These are phyloP conservation scores for Colletotrichum somersetense DNA, from an alignment of 2,329 filamentous ascomycete species.

Conservation along the genomic window DNA sequence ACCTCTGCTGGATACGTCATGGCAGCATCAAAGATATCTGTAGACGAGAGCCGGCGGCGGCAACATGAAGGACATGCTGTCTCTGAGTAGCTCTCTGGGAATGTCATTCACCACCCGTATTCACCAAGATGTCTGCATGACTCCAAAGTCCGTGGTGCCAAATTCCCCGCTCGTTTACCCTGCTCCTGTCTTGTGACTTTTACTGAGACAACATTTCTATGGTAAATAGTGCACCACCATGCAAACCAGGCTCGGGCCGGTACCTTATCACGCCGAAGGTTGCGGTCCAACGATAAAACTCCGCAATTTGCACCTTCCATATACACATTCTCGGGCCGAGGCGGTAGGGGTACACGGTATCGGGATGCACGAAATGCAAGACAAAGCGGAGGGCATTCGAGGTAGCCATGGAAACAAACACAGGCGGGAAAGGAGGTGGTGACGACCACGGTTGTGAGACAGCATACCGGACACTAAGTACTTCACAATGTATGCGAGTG, in stretches of 20 bases:
- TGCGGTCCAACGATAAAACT: background rate
- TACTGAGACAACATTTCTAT: background rate
- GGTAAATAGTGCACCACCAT: too few species aligned
- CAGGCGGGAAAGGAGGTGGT: background rate
- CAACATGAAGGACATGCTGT: background rate
- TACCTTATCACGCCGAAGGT: background rate
- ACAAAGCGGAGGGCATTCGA: background rate
- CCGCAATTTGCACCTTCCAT: background rate
- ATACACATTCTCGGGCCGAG: too few species aligned
- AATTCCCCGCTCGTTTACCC: background rate
- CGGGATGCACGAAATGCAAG: conserved; percentile 3
- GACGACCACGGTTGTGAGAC: background rate
- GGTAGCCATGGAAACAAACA: background rate
- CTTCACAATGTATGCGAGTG: too few species aligned
- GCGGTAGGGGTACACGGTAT: too few species aligned
- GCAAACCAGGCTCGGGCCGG: background rate
- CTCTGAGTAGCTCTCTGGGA: background rate
- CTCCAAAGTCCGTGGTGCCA: background rate
- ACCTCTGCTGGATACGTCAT: background rate
- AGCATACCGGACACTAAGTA: too few species aligned
- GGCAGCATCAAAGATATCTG: background rate
- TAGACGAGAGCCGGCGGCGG: too few species aligned
- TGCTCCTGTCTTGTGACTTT: background rate
- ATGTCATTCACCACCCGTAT: background rate
- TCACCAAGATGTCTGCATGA: background rate